These are phyloP conservation scores for Nicotiana tomentosiformis DNA, from an alignment of 257 asterid genomes.

Conservation along the genomic window DNA sequence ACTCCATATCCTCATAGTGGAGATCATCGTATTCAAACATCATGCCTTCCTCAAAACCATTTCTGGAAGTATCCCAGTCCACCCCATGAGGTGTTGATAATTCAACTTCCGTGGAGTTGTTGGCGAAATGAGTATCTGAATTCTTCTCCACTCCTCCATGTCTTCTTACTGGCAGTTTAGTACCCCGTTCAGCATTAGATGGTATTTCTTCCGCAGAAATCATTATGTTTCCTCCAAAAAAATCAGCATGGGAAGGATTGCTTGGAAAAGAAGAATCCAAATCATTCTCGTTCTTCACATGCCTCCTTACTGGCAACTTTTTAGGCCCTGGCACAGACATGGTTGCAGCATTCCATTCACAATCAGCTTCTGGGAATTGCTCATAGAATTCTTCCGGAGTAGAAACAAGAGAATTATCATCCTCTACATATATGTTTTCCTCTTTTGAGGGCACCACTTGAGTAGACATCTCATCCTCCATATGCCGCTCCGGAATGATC, in stretches of 20 bases:
- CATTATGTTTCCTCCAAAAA: slow-evolving; percentile 25
- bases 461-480: slow-evolving; percentile 15
- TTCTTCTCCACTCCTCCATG: slow-evolving; percentile 15
- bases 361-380: slow-evolving; percentile 21
- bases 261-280: slow-evolving; percentile 16
- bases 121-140: slow-evolving; percentile 22
- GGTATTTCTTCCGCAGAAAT: slow-evolving; percentile 36
- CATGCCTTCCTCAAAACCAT: slow-evolving; percentile 36
- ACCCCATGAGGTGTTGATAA: slow-evolving; percentile 19
- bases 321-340: slow-evolving; percentile 36
- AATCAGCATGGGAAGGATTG: slow-evolving; percentile 27
- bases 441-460: slow-evolving; percentile 11
- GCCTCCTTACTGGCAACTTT: slow-evolving; percentile 71
- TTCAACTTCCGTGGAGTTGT: slow-evolving; percentile 16
- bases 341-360: slow-evolving; percentile 32
- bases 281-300: slow-evolving; percentile 37
- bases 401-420: slow-evolving; percentile 26
- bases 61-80: slow-evolving; percentile 36
- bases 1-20: slow-evolving; percentile 54
- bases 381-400: slow-evolving; percentile 23
- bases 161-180: slow-evolving; percentile 40
- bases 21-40: slow-evolving; percentile 39
- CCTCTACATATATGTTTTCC: slow-evolving; percentile 13
- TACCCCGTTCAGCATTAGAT: slow-evolving; percentile 4
- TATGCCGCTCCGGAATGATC: slow-evolving; percentile 14